Base-by-base conservation (phyloP, 306 rosid species). In the Myrica gale region DNA sequence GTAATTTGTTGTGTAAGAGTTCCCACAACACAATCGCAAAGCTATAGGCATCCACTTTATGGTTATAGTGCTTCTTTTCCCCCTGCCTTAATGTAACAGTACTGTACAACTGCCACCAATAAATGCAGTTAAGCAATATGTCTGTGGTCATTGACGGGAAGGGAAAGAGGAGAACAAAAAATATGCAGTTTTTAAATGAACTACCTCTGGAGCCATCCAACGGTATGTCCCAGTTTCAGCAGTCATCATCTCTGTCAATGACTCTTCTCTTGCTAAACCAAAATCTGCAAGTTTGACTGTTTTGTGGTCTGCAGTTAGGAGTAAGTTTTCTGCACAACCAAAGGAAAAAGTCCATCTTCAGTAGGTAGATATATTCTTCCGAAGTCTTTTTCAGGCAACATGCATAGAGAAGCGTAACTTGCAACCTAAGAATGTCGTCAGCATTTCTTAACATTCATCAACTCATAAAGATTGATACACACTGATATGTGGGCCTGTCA, bases 151-250 rank as follows among this genome's bases (percentile, higher is more conserved):
- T 62, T 53, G 72, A 48, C 47, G 45, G 45, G 71, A 74, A 4
- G 11, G 19, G 53, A 72, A 21, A 73, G 16, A 79, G 45, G 26
- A 69, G 63, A 69, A 76, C 68, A 56, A 47, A 73, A 32, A 51
- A 17, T 42, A 74, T 58, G 44, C 26, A n/a, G 4, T 79, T 82
- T 61, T 23, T 60, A 66, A 45, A 41, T 7, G 32, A 42, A 41
- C 53, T 85, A 94, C 98, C 97, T 94, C 98, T 4, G 98, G 96
- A 51, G 97, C 98, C 98, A 94, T 91, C 98, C 98, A 94, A 72
- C 97, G 97, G 85, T 94, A 94, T 0, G 96, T 94, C 60, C 98
- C 97, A 1, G 97, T 94, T 87, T 94, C 98, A 7, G 97, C 98
- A 0, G 98, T 91, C 98, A 94, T 94, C 95, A 90, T 94, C 88